phyloP scores from a whole-genome alignment of 129 eudicot species.

The Flaveria trinervia region DNA sequence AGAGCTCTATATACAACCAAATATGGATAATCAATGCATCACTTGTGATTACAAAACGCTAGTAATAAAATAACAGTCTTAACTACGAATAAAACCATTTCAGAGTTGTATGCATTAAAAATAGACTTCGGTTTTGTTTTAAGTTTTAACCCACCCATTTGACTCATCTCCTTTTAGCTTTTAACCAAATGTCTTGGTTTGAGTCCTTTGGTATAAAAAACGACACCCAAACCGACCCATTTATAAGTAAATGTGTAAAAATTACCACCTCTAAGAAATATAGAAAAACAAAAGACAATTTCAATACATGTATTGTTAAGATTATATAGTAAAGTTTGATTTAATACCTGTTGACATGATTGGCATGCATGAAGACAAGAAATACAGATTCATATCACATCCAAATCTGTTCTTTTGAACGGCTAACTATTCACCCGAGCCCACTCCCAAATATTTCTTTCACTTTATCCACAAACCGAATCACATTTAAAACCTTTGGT shows the following conservation, averaged over 20 bases:
- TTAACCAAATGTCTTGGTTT: not conserved
- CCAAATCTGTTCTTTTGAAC: not conserved
- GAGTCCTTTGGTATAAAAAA: not conserved
- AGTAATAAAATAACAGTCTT: no score
- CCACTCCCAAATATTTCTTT: not conserved
- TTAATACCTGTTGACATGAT: not conserved
- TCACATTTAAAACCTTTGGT: not conserved
- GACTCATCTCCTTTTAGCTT: not conserved
- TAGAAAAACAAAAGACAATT: not conserved
- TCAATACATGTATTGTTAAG: not conserved
- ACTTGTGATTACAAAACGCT: no score
- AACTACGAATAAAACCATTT: no score
- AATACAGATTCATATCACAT: constrained; percentile 3
- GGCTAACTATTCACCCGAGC: not conserved
- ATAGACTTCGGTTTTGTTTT: not conserved
- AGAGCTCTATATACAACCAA: no score
- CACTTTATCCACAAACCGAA: not conserved
- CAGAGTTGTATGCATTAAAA: not conserved
- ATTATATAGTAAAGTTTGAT: not conserved
- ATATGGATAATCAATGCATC: no score
- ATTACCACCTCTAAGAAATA: not conserved
- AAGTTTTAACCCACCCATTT: not conserved
- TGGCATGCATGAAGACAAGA: not conserved
- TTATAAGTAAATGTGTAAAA: not conserved
- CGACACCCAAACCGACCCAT: not conserved